These are phyloP conservation scores for Sugiyamaella xylanicola DNA, from an alignment of 1,139 yeast genomes.

Conservation along the genomic window DNA sequence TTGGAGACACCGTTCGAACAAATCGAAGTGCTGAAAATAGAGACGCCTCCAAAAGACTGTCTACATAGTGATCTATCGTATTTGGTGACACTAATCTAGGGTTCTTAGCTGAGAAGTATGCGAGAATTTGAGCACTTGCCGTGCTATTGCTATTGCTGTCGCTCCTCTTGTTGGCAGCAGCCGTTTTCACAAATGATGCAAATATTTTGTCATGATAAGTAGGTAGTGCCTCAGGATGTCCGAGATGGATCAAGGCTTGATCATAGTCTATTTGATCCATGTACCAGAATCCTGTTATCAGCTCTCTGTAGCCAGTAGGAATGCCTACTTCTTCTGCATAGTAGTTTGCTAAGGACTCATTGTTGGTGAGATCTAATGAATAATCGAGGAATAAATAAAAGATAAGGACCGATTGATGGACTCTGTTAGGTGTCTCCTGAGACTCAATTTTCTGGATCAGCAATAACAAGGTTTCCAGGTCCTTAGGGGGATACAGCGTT, in stretches of 20 bases:
- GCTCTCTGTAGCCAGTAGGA: slow-evolving; percentile 32
- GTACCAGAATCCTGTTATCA: slow-evolving; percentile 34
- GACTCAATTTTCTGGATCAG: slow-evolving; percentile 33
- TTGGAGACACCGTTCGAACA: slow-evolving; percentile 31
- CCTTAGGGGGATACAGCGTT: slow-evolving; percentile 35
- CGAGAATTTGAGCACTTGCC: slow-evolving; percentile 22
- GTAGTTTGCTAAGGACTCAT: slow-evolving; percentile 35
- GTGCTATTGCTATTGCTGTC: slow-evolving; percentile 8
- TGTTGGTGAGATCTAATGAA: slow-evolving; percentile 26
- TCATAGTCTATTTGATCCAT: slow-evolving; percentile 31
- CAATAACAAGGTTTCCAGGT: slow-evolving; percentile 26
- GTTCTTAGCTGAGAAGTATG: slow-evolving; percentile 29
- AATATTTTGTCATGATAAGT: slow-evolving; percentile 31
- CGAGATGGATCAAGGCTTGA: slow-evolving; percentile 29
- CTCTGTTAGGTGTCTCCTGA: slow-evolving; percentile 21
- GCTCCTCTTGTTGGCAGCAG: slow-evolving; percentile 12
- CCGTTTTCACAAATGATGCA: slow-evolving; percentile 24
- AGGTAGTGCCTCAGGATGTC: slow-evolving; percentile 32
- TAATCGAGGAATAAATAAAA: slow-evolving; percentile 39
- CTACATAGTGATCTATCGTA: slow-evolving; percentile 27
- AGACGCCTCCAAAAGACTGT: slow-evolving; percentile 29
- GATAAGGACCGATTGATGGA: slow-evolving; percentile 33
- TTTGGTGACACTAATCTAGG: slow-evolving; percentile 27
- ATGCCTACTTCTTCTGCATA: slow-evolving; percentile 37
- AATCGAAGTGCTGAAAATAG: slow-evolving; percentile 31